Evolutionary conservation across 352 stramenopile genomes (phyloP), one percentile per base, ranked within the genome.

Genomic region (Phytophthora citrophthora): DNA sequence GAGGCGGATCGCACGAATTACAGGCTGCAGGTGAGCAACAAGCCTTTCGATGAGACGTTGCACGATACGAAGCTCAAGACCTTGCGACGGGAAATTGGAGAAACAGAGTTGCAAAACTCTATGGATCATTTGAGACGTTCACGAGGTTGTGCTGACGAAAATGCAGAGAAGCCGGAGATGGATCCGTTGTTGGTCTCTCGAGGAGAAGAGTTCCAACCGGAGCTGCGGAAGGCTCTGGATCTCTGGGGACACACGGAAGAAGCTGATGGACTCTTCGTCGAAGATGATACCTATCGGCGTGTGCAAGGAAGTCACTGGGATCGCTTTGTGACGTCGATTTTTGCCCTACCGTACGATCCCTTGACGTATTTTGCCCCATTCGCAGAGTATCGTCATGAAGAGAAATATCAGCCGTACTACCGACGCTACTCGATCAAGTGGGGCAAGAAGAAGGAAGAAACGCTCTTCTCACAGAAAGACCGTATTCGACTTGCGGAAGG

Each of bases 361-460:
- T 75, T 76, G 61, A 95, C 84, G 51, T 95, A 93, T 62, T 95
- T 95, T 74, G 74, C 84, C 3, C 77, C 86, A 13, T 93, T 86
- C 46, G 84, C 83, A 2, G 83, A 92, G 46, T 95, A 93, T 69
- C 80, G 83, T 15, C 81, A 80, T 45, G 87, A 95, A 27, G 57
- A 72, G 0, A 81, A 79, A 49, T 93, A 79, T 53, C 87, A 95
- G 56, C 81, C 84, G 18, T 95, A 88, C 72, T 95, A 91, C 54
- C 77, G 87, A 31, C 84, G 83, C 1, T 93, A 95, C 41, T 80
- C 86, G n/a, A 69, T 92, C 53, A 74, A 87, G 27, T 94, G 85
- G 85, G 79, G 75, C 3, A 53, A 61, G 34, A 87, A 79, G 61
- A 87, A 79, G 20, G 85, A 94, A 43, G 70, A 94, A 54, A 93